Evolutionary conservation across 78 protist species (phyloP).

Genomic region (Cavenderia fasciculata): DNA sequence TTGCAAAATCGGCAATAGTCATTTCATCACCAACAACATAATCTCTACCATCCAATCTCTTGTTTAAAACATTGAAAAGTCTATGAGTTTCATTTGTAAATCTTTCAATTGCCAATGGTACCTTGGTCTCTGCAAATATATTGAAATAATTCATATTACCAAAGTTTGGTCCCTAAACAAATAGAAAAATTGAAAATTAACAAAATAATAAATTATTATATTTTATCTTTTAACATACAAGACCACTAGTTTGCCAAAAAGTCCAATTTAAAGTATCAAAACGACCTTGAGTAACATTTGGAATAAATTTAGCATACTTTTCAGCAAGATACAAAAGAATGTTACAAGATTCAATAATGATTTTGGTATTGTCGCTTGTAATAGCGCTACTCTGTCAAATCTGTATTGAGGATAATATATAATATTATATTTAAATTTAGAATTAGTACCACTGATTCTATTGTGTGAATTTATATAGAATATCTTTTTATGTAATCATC

Average conservation of each 20-base stretch:
- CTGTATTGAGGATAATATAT: too few species aligned
- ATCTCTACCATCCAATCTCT: not conserved
- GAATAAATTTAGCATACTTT: not conserved
- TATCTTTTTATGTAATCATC: too few species aligned
- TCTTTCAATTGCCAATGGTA: not conserved
- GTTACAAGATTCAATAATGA: constrained; percentile 20
- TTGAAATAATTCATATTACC: not conserved
- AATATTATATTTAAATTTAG: too few species aligned
- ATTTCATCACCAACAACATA: not conserved
- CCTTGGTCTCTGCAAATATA: constrained; percentile 5
- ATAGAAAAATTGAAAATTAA: too few species aligned
- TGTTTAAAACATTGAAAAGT: not conserved
- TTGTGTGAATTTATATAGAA: too few species aligned
- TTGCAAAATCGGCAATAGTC: constrained; percentile 20
- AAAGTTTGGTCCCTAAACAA: constrained; percentile 6
- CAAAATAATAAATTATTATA: too few species aligned
- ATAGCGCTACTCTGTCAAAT: too few species aligned
- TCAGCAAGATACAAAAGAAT: not conserved
- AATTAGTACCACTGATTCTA: too few species aligned
- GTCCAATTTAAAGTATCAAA: constrained; percentile 17
- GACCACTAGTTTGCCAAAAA: too few species aligned
- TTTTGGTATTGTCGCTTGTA: too few species aligned
- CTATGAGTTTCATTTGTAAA: not conserved
- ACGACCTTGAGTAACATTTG: too few species aligned
- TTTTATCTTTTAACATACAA: too few species aligned